Conservation (phyloP, 2,329 filamentous ascomycete species). For the Bipolaris gigantea region DNA sequence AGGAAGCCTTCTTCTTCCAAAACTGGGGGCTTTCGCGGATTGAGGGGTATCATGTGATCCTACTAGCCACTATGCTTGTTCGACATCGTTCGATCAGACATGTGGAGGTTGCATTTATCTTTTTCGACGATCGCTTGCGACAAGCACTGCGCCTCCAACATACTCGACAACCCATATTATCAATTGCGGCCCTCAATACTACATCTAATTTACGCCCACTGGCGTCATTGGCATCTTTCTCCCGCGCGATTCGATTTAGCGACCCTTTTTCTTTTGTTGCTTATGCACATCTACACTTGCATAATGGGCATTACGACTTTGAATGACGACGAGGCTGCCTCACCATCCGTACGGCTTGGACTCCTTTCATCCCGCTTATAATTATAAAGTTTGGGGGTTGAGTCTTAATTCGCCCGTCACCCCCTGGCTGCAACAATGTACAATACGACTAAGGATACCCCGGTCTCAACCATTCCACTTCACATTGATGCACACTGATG, state of each 20-base stretch:
- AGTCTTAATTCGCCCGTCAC: background rate
- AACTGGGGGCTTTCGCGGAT: slow-evolving; percentile 45
- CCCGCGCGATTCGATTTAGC: background rate
- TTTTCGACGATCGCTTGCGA: background rate
- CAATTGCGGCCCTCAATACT: background rate
- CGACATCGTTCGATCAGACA: background rate
- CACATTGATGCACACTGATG: background rate
- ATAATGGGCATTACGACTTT: background rate
- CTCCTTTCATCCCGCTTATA: background rate
- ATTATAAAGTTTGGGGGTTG: background rate
- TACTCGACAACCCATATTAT: slow-evolving; percentile 3
- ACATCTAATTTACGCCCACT: background rate
- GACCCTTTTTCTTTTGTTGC: slow-evolving; percentile 1
- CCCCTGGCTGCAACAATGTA: background rate
- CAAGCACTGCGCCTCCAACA: background rate
- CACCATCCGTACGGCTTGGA: background rate
- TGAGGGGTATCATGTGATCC: slow-evolving; percentile 43
- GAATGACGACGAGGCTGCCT: background rate
- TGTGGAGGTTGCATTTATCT: slow-evolving; percentile 1
- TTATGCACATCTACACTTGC: background rate
- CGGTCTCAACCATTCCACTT: background rate
- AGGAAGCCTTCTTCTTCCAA: slow-evolving; percentile 49
- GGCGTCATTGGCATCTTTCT: background rate
- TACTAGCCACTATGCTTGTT: background rate
- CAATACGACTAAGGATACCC: background rate